phyloP scores from a whole-genome alignment of 177 flowering plant species.

The Vitis hybrid region DNA sequence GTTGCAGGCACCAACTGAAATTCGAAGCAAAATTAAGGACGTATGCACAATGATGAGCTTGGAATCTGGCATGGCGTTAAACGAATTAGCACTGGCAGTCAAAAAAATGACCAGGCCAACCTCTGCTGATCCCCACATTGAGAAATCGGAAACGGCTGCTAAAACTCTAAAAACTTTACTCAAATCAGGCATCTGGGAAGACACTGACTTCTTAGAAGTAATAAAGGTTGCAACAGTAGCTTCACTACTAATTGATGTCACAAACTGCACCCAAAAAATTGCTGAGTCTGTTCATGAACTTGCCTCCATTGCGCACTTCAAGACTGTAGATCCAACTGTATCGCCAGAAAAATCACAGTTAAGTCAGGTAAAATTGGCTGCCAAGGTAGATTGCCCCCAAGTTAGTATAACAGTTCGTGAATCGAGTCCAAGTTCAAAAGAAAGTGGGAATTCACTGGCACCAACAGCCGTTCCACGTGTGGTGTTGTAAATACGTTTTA shows the following conservation, averaged over 20 bases:
- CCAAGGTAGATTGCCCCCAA: too few species aligned
- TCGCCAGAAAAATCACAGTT: slow-evolving; percentile 4
- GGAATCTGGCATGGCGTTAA: slow-evolving; percentile 40
- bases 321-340: slow-evolving; percentile 16
- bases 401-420: too few species aligned
- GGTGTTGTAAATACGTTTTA: too few species aligned
- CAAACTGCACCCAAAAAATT: slow-evolving; percentile 35
- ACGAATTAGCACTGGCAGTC: slow-evolving; percentile 31
- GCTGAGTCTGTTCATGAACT: slow-evolving; percentile 46
- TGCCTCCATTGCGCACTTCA: slow-evolving; percentile 35
- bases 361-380: too few species aligned
- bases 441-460: too few species aligned
- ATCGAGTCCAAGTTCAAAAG: too few species aligned
- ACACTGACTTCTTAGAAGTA: slow-evolving; percentile 26
- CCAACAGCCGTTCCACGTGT: too few species aligned
- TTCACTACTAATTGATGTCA: slow-evolving; percentile 45
- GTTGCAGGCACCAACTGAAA: slow-evolving; percentile 39
- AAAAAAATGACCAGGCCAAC: slow-evolving; percentile 31
- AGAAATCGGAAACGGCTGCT: slow-evolving; percentile 29
- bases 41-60: slow-evolving; percentile 41
- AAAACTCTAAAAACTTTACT: slow-evolving; percentile 30
- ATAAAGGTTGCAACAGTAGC: slow-evolving; percentile 40
- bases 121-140: slow-evolving; percentile 19
- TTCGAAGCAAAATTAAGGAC: slow-evolving; percentile 31
- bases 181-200: slow-evolving; percentile 21